Evolutionary conservation across 495 filamentous ascomycete genomes (phyloP), one percentile per base, ranked within the genome.

Genomic region (Delitschia confertaspora): DNA sequence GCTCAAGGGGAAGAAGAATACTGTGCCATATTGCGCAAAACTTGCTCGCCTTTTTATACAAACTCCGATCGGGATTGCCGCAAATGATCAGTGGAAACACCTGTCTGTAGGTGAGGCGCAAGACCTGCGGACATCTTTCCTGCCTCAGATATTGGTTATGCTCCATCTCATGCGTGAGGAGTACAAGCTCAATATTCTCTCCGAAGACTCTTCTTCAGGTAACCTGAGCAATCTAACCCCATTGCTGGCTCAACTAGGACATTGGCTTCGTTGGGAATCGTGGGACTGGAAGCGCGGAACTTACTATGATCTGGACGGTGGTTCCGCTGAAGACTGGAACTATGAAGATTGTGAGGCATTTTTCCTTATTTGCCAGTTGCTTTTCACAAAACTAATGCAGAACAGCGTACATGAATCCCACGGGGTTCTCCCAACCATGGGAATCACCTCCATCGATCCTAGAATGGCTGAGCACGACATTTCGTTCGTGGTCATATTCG

Each of bases 81-180:
- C 53, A 6, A 47, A 56, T 19, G 53, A 56, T 48, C 47, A 47
- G 9, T 56, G 53, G 53, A 47, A 39, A 24, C 47, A 38, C 13
- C 41, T 56, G 23, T 56, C 53, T 3, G 33, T 47, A 5, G 38
- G 42, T 6, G 68, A 70, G 42, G 69, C 68, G 36, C 65, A 68
- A 26, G 69, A 72, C 20, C 64, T 69, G 30, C 74, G 80, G 22
- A 71, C 72, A 16, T 73, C 68, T 37, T 71, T 75, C 22, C 67
- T 86, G 27, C 74, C 75, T 45, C 79, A 77, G 34, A 68, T 89
- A 2, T 66, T 95, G 7, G 67, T 91, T 36, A 79, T 76, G 10
- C 70, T 98, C 17, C 93, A 96, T 60, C 71, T 96, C 5, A 60
- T 93, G 3, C 70, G 82, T 2, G 89, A 98, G 59, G 91, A 98